phyloP scores from a whole-genome alignment of 257 asterid species.

The Lycium ferocissimum region DNA sequence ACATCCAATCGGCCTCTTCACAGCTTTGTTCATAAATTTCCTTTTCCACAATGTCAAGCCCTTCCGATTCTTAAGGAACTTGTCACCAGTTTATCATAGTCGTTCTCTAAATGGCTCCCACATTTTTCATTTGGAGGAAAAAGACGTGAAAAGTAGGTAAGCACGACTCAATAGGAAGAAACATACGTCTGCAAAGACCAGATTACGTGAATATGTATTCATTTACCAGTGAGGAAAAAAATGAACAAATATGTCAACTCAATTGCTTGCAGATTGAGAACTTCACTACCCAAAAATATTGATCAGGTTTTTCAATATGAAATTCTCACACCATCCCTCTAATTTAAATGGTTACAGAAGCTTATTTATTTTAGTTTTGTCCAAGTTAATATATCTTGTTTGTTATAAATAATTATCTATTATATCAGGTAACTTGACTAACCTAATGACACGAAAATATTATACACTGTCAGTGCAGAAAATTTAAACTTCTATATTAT shows the following conservation, averaged over 20 bases:
- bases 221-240: neutral
- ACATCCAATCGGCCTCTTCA: too few species aligned
- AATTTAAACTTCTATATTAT: too few species aligned
- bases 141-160: neutral
- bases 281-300: too few species aligned
- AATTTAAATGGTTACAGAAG: neutral
- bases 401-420: neutral
- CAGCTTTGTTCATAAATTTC: too few species aligned
- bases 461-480: too few species aligned
- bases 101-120: neutral
- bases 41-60: neutral
- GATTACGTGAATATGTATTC: neutral
- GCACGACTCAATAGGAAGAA: neutral
- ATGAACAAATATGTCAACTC: neutral
- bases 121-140: neutral
- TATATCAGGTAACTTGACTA: too few species aligned
- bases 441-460: too few species aligned
- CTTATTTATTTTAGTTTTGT: neutral
- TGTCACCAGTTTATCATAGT: too few species aligned
- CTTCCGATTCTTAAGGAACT: neutral
- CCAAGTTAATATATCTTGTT: neutral
- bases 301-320: neutral
- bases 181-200: too few species aligned
- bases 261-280: neutral
- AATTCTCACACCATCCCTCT: neutral